Evolutionary conservation across 2,329 filamentous ascomycete species (phyloP).

Genomic region (Clarireedia monteithiana): DNA sequence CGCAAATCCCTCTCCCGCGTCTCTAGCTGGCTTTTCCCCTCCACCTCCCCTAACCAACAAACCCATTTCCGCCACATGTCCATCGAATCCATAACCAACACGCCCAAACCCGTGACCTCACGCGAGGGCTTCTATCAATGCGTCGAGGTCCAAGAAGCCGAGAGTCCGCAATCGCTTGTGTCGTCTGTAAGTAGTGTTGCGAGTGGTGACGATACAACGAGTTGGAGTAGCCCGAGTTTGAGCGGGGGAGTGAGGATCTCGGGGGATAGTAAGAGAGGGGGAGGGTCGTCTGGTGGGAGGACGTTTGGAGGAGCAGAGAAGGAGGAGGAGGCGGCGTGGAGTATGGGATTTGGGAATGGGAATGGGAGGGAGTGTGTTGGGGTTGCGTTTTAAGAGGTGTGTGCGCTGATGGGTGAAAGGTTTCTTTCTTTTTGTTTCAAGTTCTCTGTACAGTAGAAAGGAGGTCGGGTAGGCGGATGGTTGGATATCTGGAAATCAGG

Average conservation of each 20-base stretch:
- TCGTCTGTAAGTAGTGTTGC: not conserved
- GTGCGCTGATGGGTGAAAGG: not conserved
- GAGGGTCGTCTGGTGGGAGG: not conserved
- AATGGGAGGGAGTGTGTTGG: conserved; percentile 33
- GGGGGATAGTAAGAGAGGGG: not conserved
- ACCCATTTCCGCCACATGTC: conserved; percentile 34
- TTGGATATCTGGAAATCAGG: not conserved
- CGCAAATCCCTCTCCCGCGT: conserved; percentile 60
- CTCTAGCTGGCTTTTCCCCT: conserved; percentile 50
- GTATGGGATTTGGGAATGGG: conserved; percentile 17
- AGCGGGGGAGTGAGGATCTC: not conserved
- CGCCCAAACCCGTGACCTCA: conserved; percentile 42
- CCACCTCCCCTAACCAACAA: conserved; percentile 11
- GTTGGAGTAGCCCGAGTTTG: conserved; percentile 7
- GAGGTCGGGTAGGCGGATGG: not conserved
- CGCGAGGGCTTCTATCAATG: conserved; percentile 53
- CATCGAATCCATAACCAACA: conserved; percentile 47
- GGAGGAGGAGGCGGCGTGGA: conserved; percentile 30
- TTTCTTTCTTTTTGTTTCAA: not conserved
- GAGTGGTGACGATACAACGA: conserved; percentile 4
- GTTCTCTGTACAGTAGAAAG: not conserved
- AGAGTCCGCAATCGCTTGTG: not conserved
- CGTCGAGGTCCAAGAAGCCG: conserved; percentile 28
- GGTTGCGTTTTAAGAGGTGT: conserved; percentile 34
- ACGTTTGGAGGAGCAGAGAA: conserved; percentile 29